phyloP scores from a whole-genome alignment of 306 rosid genomes.

The Quercus gilva region DNA sequence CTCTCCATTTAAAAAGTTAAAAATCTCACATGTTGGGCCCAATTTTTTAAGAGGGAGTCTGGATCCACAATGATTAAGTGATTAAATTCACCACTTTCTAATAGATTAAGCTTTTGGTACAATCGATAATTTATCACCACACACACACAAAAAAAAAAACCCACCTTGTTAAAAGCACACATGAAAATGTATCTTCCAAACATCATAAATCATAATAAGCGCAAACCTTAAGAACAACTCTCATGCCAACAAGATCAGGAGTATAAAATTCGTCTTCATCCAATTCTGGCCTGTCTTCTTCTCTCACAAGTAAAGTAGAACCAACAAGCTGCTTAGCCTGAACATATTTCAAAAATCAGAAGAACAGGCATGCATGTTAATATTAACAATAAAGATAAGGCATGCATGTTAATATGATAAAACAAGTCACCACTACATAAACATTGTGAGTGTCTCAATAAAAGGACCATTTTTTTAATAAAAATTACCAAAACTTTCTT shows the following conservation, averaged over 20 bases:
- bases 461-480: neutral
- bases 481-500: no score
- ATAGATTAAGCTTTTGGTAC: no score
- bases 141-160: neutral
- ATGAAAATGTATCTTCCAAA: neutral
- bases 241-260: conserved; percentile 88
- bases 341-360: conserved; percentile 25
- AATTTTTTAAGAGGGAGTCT: no score
- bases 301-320: conserved; percentile 72
- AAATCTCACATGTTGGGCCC: no score
- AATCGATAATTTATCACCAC: no score
- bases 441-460: neutral
- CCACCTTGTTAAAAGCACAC: neutral
- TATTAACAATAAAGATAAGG: neutral
- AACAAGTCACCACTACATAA: conserved; percentile 2
- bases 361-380: conserved; percentile 12
- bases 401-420: conserved; percentile 5
- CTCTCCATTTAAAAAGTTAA: no score
- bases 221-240: conserved; percentile 77
- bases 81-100: no score
- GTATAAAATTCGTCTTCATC: conserved; percentile 88
- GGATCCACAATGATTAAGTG: no score
- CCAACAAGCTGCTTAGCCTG: conserved; percentile 94
- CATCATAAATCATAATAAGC: conserved; percentile 1
- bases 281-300: conserved; percentile 82